Evolutionary conservation across 768 basidiomycete species (phyloP).

Genomic region (Phaeolepiota aurea): DNA sequence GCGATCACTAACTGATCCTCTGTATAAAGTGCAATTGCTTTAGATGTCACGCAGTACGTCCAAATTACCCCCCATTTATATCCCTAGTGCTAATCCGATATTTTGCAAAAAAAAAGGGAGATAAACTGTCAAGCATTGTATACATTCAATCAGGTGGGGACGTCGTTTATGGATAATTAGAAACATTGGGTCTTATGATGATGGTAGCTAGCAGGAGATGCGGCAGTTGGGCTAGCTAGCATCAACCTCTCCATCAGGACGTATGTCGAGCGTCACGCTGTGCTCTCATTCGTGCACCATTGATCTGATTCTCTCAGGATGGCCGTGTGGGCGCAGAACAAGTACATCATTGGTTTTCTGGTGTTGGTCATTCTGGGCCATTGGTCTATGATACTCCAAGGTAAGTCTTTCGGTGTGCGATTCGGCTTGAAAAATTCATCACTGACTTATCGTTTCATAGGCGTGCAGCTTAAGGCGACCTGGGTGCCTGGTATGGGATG

Average conservation of each 20-base stretch:
- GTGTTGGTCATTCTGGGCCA: conserved; percentile 44
- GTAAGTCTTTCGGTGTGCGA: too few relatives aligned
- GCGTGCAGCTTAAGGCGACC: conserved; percentile 47
- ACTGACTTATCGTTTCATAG: conserved; percentile 18
- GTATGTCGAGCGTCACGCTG: conserved; percentile 13
- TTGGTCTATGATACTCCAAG: conserved; percentile 52
- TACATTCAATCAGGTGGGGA: conserved; percentile 45
- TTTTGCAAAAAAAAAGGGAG: conserved; percentile 25
- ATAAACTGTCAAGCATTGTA: conserved; percentile 57
- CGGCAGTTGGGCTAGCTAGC: conserved; percentile 39
- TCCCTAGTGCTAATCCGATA: not conserved
- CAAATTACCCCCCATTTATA: not conserved
- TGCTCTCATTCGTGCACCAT: conserved; percentile 1
- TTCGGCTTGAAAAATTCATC: conserved; percentile 9
- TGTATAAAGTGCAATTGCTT: conserved; percentile 45
- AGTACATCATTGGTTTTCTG: conserved; percentile 32
- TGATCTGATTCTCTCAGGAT: conserved; percentile 13
- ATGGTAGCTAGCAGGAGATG: conserved; percentile 29
- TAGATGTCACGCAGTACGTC: conserved; percentile 37
- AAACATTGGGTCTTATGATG: not conserved
- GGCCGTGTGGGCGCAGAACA: conserved; percentile 46
- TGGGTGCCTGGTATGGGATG: conserved; percentile 45
- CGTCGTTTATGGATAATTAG: not conserved
- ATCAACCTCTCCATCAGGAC: conserved; percentile 44
- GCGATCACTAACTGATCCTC: not conserved